Conservation (phyloP, 106 monocot species). For the Narthecium ossifragum region DNA sequence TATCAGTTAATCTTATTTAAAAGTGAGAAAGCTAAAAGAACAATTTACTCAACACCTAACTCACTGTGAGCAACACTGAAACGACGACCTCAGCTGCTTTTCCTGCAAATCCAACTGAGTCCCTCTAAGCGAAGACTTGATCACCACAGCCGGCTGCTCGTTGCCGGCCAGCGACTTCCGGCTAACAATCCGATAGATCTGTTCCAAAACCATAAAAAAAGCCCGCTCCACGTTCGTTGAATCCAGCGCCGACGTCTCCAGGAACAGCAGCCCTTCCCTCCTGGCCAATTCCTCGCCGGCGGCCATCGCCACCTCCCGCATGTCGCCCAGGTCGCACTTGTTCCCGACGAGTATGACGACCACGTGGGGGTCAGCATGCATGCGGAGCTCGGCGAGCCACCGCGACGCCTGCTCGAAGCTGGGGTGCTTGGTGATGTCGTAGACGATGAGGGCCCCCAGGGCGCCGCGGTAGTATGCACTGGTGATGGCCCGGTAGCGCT, state of each 20-base stretch:
- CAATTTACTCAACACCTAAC: too few species aligned
- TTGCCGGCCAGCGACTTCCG: conserved; percentile 4
- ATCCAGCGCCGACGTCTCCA: conserved; percentile 40
- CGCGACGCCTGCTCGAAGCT: conserved; percentile 27
- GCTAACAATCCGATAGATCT: conserved; percentile 15
- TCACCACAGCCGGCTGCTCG: conserved; percentile 6
- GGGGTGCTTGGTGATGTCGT: conserved; percentile 21
- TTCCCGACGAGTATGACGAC: conserved; percentile 34
- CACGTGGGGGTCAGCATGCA: conserved; percentile 1
- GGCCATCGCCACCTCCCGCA: conserved; percentile 8
- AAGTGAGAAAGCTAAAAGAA: too few species aligned
- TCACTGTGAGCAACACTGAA: conserved; percentile 4
- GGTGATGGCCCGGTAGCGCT: conserved; percentile 36
- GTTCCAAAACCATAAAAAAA: conserved; percentile 17
- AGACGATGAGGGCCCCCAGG: conserved; percentile 27
- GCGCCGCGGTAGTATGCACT: conserved; percentile 40
- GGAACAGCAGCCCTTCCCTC: conserved; percentile 28
- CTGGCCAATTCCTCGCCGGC: conserved; percentile 14
- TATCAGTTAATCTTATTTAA: too few species aligned
- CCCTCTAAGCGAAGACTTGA: conserved; percentile 18
- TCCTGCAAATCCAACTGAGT: conserved; percentile 13
- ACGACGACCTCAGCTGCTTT: conserved; percentile 1
- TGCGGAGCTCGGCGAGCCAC: conserved; percentile 25
- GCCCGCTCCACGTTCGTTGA: conserved; percentile 35
- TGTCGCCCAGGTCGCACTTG: conserved; percentile 24